A percentile compares a stretch with the other conserved stretches of the same genome.
Evolutionary conservation across 2,329 filamentous ascomycete species (phyloP).

Genomic region (Emergomyces orientalis): DNA sequence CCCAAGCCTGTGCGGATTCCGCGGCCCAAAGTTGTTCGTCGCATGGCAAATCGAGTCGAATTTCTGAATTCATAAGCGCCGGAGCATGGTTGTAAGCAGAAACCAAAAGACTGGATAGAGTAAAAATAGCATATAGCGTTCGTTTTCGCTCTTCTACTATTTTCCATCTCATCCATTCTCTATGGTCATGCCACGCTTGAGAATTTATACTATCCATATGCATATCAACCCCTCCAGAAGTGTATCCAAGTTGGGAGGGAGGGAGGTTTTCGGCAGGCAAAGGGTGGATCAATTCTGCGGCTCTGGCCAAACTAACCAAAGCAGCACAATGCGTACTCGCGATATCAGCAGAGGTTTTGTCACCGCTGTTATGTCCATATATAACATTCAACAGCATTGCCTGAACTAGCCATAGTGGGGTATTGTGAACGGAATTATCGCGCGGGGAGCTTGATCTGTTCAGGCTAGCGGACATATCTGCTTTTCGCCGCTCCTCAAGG

Average conservation of each 20-base stretch:
- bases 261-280: slow-evolving; percentile 31
- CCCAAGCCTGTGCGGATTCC: slow-evolving; percentile 73
- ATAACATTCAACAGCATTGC: slow-evolving; percentile 95
- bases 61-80: slow-evolving; percentile 86
- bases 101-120: slow-evolving; percentile 80
- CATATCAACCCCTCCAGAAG: slow-evolving; percentile 44
- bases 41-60: slow-evolving; percentile 78
- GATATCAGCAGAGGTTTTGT: slow-evolving; percentile 83
- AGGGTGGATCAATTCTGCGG: slow-evolving; percentile 61
- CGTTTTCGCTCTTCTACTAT: slow-evolving; percentile 80
- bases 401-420: slow-evolving; percentile 90
- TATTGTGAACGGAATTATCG: slow-evolving; percentile 59
- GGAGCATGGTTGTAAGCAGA: slow-evolving; percentile 90
- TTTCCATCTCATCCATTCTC: slow-evolving; percentile 85
- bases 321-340: slow-evolving; percentile 87
- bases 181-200: slow-evolving; percentile 29
- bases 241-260: slow-evolving; percentile 37
- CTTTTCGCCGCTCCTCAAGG: slow-evolving; percentile 80
- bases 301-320: slow-evolving; percentile 79
- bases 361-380: slow-evolving; percentile 88
- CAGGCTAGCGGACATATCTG: slow-evolving; percentile 59
- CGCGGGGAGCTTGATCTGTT: slow-evolving; percentile 42
- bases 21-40: slow-evolving; percentile 87
- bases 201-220: slow-evolving; percentile 48
- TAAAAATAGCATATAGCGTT: slow-evolving; percentile 84